Evolutionary conservation across 2,329 filamentous ascomycete species (phyloP).

Genomic region (Fusarium pseudocircinatum): DNA sequence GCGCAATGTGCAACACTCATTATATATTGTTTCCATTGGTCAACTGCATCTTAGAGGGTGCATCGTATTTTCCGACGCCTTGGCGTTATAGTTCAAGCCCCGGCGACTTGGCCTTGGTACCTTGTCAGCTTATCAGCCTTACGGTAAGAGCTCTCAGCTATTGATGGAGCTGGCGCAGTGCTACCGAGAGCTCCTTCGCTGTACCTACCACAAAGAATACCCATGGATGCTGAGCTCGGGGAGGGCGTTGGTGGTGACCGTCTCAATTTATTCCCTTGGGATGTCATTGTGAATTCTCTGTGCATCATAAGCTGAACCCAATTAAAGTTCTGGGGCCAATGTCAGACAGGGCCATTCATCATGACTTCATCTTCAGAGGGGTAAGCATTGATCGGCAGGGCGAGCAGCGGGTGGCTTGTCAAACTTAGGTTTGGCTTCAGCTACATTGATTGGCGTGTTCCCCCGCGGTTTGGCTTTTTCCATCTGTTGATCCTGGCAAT

Average conservation of each 20-base stretch:
- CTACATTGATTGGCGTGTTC: neutral
- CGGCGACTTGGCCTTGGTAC: neutral
- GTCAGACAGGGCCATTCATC: neutral
- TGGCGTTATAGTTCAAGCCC: slow-evolving; percentile 2
- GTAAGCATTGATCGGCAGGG: slow-evolving; percentile 5
- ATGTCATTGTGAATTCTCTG: neutral
- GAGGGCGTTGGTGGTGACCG: neutral
- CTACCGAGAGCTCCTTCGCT: neutral
- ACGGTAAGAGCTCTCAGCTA: neutral
- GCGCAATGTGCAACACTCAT: neutral
- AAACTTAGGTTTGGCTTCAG: neutral
- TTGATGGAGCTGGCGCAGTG: neutral
- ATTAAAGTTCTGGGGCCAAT: neutral
- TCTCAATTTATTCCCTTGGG: neutral
- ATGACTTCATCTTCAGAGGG: slow-evolving; percentile 6
- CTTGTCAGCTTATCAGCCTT: neutral
- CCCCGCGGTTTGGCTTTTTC: neutral
- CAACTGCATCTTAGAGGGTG: neutral
- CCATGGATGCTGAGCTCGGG: neutral
- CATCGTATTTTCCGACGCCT: slow-evolving; percentile 15
- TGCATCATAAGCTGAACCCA: neutral
- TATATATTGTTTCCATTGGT: neutral
- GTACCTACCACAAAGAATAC: neutral
- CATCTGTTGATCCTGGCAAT: neutral
- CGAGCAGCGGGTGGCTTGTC: slow-evolving; percentile 3